These are phyloP conservation scores for Magnusiomyces tetraspermus DNA, from an alignment of 1,139 yeast species.

Conservation along the genomic window DNA sequence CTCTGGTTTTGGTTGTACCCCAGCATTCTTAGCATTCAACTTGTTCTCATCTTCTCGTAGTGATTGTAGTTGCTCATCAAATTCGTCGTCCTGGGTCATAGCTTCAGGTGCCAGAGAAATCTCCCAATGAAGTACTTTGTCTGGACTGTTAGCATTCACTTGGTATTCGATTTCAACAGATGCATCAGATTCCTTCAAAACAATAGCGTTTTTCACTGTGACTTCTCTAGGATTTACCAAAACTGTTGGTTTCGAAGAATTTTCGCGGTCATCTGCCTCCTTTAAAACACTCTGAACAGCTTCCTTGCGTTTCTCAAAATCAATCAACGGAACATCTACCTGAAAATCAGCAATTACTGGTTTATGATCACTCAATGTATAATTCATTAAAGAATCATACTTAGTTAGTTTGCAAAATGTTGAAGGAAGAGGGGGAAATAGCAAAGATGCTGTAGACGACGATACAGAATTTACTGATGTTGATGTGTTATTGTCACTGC, in stretches of 20 bases:
- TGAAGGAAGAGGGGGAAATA: slow-evolving; percentile 13
- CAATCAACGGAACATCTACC: slow-evolving; percentile 41
- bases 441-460: background rate
- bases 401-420: slow-evolving; percentile 14
- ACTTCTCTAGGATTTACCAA: slow-evolving; percentile 27
- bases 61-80: background rate
- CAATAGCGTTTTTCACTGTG: slow-evolving; percentile 14
- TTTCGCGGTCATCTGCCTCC: slow-evolving; percentile 37
- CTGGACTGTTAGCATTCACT: slow-evolving; percentile 6
- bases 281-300: slow-evolving; percentile 34
- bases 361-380: slow-evolving; percentile 59
- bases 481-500: background rate
- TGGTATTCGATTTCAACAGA: slow-evolving; percentile 9
- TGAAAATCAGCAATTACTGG: slow-evolving; percentile 54
- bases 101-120: slow-evolving; percentile 8
- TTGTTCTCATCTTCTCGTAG: slow-evolving; percentile 17
- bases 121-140: slow-evolving; percentile 3
- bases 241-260: slow-evolving; percentile 36
- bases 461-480: background rate
- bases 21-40: slow-evolving; percentile 8
- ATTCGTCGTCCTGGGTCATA: slow-evolving; percentile 5
- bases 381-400: slow-evolving; percentile 24
- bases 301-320: slow-evolving; percentile 34
- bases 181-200: slow-evolving; percentile 16
- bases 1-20: background rate